These are phyloP conservation scores for Debaryomyces singareniensis DNA, from an alignment of 1,139 yeast genomes.

Conservation along the genomic window DNA sequence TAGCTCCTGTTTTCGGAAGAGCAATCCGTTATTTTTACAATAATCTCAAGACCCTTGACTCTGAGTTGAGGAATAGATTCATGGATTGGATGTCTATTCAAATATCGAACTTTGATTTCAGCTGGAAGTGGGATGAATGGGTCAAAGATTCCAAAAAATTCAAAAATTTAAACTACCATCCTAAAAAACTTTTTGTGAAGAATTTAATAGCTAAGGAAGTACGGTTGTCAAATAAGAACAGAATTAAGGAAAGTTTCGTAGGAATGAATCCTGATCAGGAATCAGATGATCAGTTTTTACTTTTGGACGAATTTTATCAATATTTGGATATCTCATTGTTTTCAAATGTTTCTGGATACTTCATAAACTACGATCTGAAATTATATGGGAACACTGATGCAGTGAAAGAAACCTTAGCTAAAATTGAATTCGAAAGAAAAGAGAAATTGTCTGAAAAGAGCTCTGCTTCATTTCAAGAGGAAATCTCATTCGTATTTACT, in stretches of 20 bases:
- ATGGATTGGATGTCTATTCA: slow-evolving; percentile 94
- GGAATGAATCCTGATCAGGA: slow-evolving; percentile 25
- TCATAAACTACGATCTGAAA: slow-evolving; percentile 30
- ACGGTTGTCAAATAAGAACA: slow-evolving; percentile 62
- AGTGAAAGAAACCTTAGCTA: slow-evolving; percentile 20
- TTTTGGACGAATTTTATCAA: slow-evolving; percentile 52
- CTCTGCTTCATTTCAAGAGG: slow-evolving; percentile 34
- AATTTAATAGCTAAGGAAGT: slow-evolving; percentile 81
- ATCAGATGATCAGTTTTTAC: slow-evolving; percentile 17
- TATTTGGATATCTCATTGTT: slow-evolving; percentile 47
- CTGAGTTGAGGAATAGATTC: slow-evolving; percentile 66
- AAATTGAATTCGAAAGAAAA: slow-evolving; percentile 25
- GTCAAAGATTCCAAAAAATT: slow-evolving; percentile 43
- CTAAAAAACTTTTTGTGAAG: slow-evolving; percentile 66
- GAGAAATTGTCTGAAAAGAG: slow-evolving; percentile 20
- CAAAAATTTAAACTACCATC: slow-evolving; percentile 46
- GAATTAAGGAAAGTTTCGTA: slow-evolving; percentile 72
- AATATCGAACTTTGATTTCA: slow-evolving; percentile 86
- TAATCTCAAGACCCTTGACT: slow-evolving; percentile 62
- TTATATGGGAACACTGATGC: slow-evolving; percentile 29
- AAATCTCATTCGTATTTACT: slow-evolving; percentile 31
- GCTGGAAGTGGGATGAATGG: slow-evolving; percentile 99
- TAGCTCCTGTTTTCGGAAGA: slow-evolving; percentile 94
- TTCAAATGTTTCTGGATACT: slow-evolving; percentile 20
- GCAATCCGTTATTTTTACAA: slow-evolving; percentile 81